Base-by-base conservation (phyloP, 2,329 filamentous ascomycete genomes). In the Fusarium albosuccineum region DNA sequence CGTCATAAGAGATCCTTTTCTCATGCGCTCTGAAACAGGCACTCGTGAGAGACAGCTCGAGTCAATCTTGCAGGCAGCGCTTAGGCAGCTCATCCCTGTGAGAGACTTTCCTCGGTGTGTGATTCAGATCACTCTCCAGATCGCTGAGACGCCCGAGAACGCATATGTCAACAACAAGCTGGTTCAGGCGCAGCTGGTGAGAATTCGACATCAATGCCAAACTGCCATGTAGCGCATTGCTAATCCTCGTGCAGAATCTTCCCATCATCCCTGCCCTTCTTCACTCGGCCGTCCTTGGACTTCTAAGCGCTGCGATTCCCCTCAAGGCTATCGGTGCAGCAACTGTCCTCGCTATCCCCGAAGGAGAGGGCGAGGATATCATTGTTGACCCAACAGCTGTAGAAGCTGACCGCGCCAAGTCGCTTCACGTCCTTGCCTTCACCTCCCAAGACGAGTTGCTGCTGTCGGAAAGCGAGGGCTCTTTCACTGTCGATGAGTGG, bases 1-100 rank as follows among this genome's bases (percentile, higher is more conserved):
- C 30, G 42, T 44, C 36, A 17, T 40, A 26, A 40, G 26, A 48
- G 37, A 62, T n/a, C 46, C 29, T 59, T 60, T 65, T 45, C 62
- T 62, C 30, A 62, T 48, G 60, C 29, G 69, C 68, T 22, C 76
- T 44, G 8, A 46, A 52, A 74, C 72, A 89, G 89, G 88, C 56
- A 91, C 91, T 16, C 87, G 90, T 65, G 92, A 94, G 79, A 87
- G 93, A 71, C 93, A 97, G 79, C 87, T 97, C 26, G 94, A 97
- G 80, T 88, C 86, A 3, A 82, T 94, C 56, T 77, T 97, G 60
- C 88, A 93, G 77, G 86, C 87, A 52, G 89, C 91, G 13, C 83
- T 97, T 41, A 87, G 90, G 67, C 90, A 91, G 74, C 85, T 95
- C 61, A 88, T 97, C 68, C 87, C 94, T 57, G 85, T 92, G 68